These are phyloP conservation scores for Papilionanthe hybrid DNA, from an alignment of 116 monocot species.

Conservation along the genomic window DNA sequence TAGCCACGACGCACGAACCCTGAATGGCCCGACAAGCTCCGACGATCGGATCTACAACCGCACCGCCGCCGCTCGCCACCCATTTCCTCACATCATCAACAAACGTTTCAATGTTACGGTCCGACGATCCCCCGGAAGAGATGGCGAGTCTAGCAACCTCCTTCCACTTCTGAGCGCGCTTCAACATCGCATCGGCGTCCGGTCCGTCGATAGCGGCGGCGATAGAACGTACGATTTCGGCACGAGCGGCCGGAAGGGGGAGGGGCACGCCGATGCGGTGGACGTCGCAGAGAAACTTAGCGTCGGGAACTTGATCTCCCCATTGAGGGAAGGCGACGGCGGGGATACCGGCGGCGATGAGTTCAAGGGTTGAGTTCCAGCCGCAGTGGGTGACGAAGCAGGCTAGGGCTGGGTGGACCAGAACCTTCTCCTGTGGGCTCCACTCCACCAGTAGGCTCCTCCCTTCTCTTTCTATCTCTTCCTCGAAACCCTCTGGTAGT, in stretches of 20 bases:
- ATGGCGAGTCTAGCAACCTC: slow-evolving; percentile 20
- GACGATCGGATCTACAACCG: no score
- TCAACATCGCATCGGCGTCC: slow-evolving; percentile 19
- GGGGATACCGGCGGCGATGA: slow-evolving; percentile 42
- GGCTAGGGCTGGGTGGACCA: slow-evolving; percentile 32
- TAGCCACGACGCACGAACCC: no score
- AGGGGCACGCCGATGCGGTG: slow-evolving; percentile 40
- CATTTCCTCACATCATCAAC: slow-evolving; percentile 14
- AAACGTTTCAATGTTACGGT: slow-evolving; percentile 24
- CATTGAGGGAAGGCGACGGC: slow-evolving; percentile 49
- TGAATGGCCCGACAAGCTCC: no score
- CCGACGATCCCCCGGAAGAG: slow-evolving; percentile 32
- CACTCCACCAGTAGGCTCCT: slow-evolving; percentile 43
- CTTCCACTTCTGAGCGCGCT: slow-evolving; percentile 24
- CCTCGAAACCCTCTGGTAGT: slow-evolving; percentile 30
- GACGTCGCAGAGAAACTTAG: slow-evolving; percentile 42
- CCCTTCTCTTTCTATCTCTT: slow-evolving; percentile 10
- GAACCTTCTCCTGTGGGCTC: slow-evolving; percentile 51
- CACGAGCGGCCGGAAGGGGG: slow-evolving; percentile 13
- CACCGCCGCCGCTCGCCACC: slow-evolving; percentile 1
- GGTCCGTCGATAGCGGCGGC: slow-evolving; percentile 32
- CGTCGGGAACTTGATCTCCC: slow-evolving; percentile 58
- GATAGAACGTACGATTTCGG: slow-evolving; percentile 29
- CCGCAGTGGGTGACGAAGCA: slow-evolving; percentile 71
- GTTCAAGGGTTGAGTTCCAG: slow-evolving; percentile 68